Conservation (phyloP, 176 grass and related monocot species). For the Oryza glaberrima region DNA sequence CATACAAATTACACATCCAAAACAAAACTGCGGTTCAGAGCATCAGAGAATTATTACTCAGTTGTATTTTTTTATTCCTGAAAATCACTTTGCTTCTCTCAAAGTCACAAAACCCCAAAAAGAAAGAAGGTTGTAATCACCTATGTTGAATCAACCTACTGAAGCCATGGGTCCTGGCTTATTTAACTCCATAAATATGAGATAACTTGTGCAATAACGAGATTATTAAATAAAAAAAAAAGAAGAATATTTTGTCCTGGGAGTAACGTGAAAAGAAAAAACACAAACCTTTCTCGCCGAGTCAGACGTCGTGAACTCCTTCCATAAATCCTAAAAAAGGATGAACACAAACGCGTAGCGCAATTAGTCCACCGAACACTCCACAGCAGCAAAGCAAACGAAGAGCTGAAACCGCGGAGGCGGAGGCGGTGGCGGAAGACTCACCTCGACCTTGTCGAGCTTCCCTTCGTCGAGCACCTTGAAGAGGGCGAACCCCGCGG, state of each 20-base stretch:
- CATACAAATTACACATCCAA: neutral
- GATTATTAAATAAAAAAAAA: too few species aligned
- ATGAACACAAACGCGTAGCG: neutral
- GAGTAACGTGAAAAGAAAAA: neutral
- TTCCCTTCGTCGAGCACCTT: conserved; percentile 88
- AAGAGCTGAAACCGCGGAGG: neutral
- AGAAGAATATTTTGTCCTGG: neutral
- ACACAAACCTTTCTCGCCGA: conserved; percentile 66
- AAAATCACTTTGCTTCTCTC: neutral
- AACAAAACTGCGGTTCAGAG: neutral
- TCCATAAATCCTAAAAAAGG: conserved; percentile 78
- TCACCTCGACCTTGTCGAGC: conserved; percentile 79
- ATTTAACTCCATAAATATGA: neutral
- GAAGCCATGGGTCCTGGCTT: neutral
- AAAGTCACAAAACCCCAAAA: neutral
- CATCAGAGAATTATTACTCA: neutral
- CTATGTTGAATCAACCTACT: neutral
- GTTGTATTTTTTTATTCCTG: neutral
- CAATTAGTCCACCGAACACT: neutral
- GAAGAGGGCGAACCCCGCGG: conserved; percentile 76
- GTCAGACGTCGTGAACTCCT: conserved; percentile 71
- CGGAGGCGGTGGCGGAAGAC: neutral
- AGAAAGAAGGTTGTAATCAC: neutral
- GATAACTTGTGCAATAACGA: neutral
- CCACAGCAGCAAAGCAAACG: neutral